Conservation (phyloP, 768 basidiomycete species). For the Mycena maculata region DNA sequence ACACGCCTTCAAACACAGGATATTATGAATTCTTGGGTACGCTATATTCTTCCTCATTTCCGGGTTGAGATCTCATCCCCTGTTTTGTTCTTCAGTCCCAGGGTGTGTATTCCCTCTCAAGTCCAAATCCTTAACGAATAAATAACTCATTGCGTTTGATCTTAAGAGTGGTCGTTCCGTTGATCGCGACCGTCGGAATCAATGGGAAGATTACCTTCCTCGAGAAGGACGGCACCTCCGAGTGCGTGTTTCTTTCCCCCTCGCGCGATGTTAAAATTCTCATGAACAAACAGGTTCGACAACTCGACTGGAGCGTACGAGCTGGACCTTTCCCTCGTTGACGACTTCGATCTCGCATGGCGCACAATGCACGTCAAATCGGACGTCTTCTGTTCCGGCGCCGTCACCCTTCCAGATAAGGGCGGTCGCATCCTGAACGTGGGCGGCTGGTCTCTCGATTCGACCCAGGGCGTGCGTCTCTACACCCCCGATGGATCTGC, state of each 20-base stretch:
- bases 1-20: constrained; percentile 72
- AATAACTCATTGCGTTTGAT: not conserved
- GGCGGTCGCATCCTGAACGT: constrained; percentile 73
- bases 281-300: constrained; percentile 47
- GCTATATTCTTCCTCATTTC: constrained; percentile 31
- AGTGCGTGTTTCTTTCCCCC: constrained; percentile 45
- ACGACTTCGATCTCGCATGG: constrained; percentile 68
- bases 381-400: constrained; percentile 85
- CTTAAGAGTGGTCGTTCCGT: constrained; percentile 73
- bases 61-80: constrained; percentile 6
- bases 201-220: constrained; percentile 87
- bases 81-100: not conserved
- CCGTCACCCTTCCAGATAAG: constrained; percentile 80
- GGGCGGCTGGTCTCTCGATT: constrained; percentile 77
- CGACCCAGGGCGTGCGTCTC: constrained; percentile 79
- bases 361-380: constrained; percentile 79
- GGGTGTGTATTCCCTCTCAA: constrained; percentile 3
- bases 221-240: constrained; percentile 75
- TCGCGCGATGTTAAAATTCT: not conserved
- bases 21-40: constrained; percentile 72
- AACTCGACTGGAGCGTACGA: constrained; percentile 87
- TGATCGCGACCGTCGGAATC: constrained; percentile 80
- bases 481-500: constrained; percentile 76
- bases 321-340: constrained; percentile 69
- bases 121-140: not conserved